phyloP scores from a whole-genome alignment of 805 yeast genomes.

The Ogataea philodendri region DNA sequence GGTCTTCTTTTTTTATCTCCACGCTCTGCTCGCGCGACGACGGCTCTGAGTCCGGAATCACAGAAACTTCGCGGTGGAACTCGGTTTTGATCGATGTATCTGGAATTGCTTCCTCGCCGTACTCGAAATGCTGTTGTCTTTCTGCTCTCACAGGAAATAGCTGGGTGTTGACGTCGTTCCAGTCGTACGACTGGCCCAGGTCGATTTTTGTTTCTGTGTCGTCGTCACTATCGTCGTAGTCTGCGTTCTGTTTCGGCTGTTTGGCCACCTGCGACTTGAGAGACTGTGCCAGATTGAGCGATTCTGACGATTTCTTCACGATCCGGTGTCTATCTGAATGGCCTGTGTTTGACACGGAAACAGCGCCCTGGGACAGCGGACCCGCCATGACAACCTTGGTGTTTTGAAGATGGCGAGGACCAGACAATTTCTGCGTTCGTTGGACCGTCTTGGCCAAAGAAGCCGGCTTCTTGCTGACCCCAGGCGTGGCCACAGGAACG shows the following conservation, averaged over 20 bases:
- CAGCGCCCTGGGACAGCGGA: slow-evolving; percentile 67
- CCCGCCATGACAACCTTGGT: slow-evolving; percentile 72
- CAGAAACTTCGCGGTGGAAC: slow-evolving; percentile 27
- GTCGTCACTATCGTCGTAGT: slow-evolving; percentile 30
- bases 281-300: slow-evolving; percentile 25
- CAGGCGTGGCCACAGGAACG: slow-evolving; percentile 47
- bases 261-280: slow-evolving; percentile 16
- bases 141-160: slow-evolving; percentile 72
- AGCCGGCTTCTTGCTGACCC: slow-evolving; percentile 36
- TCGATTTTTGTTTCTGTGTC: slow-evolving; percentile 52
- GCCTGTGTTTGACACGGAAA: slow-evolving; percentile 37
- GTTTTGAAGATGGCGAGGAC: slow-evolving; percentile 37
- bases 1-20: slow-evolving; percentile 19
- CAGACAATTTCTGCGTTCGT: slow-evolving; percentile 30
- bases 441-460: slow-evolving; percentile 36
- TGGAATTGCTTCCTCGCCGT: slow-evolving; percentile 31
- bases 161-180: slow-evolving; percentile 51
- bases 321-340: slow-evolving; percentile 1
- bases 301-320: slow-evolving; percentile 1
- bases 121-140: slow-evolving; percentile 45
- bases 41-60: slow-evolving; percentile 21
- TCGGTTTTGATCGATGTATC: slow-evolving; percentile 36
- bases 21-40: slow-evolving; percentile 26
- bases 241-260: slow-evolving; percentile 10
- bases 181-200: slow-evolving; percentile 59